Conservation (phyloP, 2,329 filamentous ascomycete genomes). For the Fusarium scirpi region DNA sequence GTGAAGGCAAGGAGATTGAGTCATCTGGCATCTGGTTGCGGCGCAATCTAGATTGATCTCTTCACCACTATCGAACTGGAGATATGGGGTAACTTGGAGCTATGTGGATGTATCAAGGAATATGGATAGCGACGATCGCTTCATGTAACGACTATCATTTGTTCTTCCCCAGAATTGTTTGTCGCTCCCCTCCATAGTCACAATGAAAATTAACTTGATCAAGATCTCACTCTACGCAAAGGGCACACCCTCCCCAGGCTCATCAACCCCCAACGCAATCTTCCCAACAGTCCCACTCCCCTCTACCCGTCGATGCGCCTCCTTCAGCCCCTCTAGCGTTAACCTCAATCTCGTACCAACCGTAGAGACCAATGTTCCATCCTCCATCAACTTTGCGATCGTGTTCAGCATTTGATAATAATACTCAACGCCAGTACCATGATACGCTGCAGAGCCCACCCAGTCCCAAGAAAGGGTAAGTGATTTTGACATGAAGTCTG, state of each 20-base stretch:
- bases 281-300: not conserved
- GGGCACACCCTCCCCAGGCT: not conserved
- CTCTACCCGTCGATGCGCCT: not conserved
- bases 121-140: no score
- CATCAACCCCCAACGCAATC: not conserved
- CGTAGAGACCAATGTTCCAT: not conserved
- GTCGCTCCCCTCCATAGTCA: rapidly evolving
- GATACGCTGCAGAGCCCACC: conserved; percentile 5
- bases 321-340: not conserved
- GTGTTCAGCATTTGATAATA: not conserved
- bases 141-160: not conserved
- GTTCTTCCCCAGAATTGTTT: rapidly evolving
- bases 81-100: no score
- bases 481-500: conserved; percentile 4
- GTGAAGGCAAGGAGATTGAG: no score
- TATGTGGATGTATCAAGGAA: no score
- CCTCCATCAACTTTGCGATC: not conserved
- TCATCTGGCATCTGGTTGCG: no score
- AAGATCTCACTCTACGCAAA: not conserved
- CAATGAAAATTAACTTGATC: not conserved
- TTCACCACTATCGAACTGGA: no score
- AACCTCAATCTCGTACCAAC: not conserved
- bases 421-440: not conserved
- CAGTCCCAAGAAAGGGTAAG: not conserved
- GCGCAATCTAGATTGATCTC: no score